Evolutionary conservation across 164 flowering plant species (phyloP).

Genomic region (Akebia trifoliata): DNA sequence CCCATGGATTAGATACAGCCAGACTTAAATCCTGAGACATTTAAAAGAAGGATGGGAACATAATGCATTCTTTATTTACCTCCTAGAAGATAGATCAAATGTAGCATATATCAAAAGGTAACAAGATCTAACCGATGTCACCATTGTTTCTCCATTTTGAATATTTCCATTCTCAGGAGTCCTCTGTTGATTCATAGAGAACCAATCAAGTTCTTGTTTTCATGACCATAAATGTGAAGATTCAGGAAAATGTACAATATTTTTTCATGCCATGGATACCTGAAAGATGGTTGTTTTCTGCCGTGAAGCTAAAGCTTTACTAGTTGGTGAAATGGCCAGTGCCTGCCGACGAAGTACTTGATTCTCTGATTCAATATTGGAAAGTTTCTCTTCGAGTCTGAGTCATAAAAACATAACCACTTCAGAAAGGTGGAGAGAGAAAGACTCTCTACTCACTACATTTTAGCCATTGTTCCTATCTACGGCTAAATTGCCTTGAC

Average conservation of each 20-base stretch:
- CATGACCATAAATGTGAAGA: background rate
- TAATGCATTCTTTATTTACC: background rate
- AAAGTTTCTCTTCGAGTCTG: conserved; percentile 92
- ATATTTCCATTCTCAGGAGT: conserved; percentile 71
- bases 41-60: conserved; percentile 6
- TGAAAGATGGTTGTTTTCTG: conserved; percentile 58
- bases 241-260: conserved; percentile 4
- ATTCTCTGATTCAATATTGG: conserved; percentile 86
- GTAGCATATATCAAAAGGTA: conserved; percentile 2
- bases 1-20: conserved; percentile 43
- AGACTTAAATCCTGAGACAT: conserved; percentile 49
- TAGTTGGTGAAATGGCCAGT: conserved; percentile 80
- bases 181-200: conserved; percentile 49
- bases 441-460: background rate
- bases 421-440: background rate
- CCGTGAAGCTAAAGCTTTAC: conserved; percentile 58
- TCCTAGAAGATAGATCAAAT: background rate
- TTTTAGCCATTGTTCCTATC: background rate
- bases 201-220: conserved; percentile 5
- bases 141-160: conserved; percentile 64
- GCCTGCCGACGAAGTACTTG: conserved; percentile 98
- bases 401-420: conserved; percentile 6
- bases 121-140: conserved; percentile 36
- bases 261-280: conserved; percentile 34
- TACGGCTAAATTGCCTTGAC: background rate